Evolutionary conservation across 2,329 filamentous ascomycete genomes (phyloP), one percentile per base, ranked within the genome.

Genomic region (Botrytis squamosa): DNA sequence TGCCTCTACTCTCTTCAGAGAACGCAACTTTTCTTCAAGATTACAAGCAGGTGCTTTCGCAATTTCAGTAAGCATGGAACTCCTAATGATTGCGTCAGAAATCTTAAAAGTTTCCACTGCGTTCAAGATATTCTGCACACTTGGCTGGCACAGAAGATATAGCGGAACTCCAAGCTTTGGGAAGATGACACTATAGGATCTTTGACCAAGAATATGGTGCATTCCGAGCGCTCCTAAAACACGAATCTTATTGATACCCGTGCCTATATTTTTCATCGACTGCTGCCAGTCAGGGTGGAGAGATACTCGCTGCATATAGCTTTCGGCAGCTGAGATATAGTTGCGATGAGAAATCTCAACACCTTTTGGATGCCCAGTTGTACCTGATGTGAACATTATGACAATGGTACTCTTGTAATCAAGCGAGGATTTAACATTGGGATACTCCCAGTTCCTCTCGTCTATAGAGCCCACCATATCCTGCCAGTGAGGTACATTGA

Each of bases 101-200:
- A 66, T 66, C 20, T 49, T 8, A 20, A 36, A 66, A 36, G 18
- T 66, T 36, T 66, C 63, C 20, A 66, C 42, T 2, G 63, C 63
- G 46, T 36, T 29, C 20, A 49, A 2, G 10, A 66, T 66, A 8
- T 25, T 38, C 33, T 66, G 63, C 42, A n/a, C 20, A 38, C 20
- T 66, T n/a, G 64, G 64, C 5, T n/a, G 29, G 36, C 29, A 49
- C 18, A 66, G 29, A 7, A 66, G 20, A 66, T 66, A 66, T 84
- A 0, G 84, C 85, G 64, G 83, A 83, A 74, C 97, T 75, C 77
- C 77, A 97, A 66, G 64, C 44, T 38, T 49, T 38, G 64, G 44
- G 22, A 52, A 52, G 5, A 66, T 38, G 7, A 66, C 44, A 33
- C 44, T 66, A 66, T 36, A 52, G 3, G 33, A 66, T 52, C 44